Evolutionary conservation across 2,329 filamentous ascomycete genomes (phyloP), one percentile per base, ranked within the genome.

Genomic region (Cercospora sp.): DNA sequence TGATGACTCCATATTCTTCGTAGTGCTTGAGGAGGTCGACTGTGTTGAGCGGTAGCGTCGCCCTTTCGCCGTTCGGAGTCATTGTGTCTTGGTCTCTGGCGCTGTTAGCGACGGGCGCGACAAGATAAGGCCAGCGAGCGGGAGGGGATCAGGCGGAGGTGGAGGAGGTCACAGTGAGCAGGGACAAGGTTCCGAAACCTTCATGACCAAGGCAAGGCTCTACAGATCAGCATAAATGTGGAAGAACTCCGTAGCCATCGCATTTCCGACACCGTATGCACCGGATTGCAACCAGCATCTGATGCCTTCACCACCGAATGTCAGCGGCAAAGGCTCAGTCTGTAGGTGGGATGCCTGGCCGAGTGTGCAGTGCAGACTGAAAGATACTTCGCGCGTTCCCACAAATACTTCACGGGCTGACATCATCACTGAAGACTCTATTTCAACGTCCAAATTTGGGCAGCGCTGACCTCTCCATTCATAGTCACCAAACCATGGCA

Each of bases 1-100:
- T 68, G 53, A 69, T 61, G 20, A 71, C 65, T 23, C 68, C 69
- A 57, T 71, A 67, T 20, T 61, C 62, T 42, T 71, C 69, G 58
- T 69, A 66, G 59, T 71, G 65, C 45, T 62, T 66, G 30, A 71
- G 58, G 4, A 71, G 59, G 30, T 67, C 64, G 8, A 45, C 20
- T 10, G 57, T 13, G 10, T 55, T 58, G 48, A 58, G 16, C 8
- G 62, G 62, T 5, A 36, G 16, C n/a, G 13, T 26, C n/a, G 31
- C 20, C 31, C 20, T 16, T n/a, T 64, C 62, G 62, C 53, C 26
- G 16, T 59, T 48, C 8, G 33, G 62, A 26, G 62, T 31, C 62
- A 64, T 64, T 12, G 26, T n/a, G 23, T 13, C 20, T 4, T 9
- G 31, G 6, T 23, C 20, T n/a, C 20, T 18, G 51, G 53, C 28